These are phyloP conservation scores for Sistotremastrum suecicum DNA, from an alignment of 768 basidiomycete species.

Conservation along the genomic window DNA sequence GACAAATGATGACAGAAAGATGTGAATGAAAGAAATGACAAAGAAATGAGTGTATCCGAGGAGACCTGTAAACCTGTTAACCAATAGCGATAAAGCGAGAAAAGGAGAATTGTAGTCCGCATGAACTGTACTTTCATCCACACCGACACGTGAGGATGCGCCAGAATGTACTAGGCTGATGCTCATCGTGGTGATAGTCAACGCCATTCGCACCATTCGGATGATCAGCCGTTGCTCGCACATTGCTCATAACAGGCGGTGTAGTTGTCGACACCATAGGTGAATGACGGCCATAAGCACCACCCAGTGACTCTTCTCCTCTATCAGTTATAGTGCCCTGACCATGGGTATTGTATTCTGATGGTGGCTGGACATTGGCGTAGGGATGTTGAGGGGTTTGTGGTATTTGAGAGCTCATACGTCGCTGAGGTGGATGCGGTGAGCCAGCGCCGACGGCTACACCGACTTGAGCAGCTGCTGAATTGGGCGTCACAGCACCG, in stretches of 20 bases:
- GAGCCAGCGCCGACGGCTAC: slow-evolving; percentile 38
- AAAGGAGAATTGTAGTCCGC: background rate
- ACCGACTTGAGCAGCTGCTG: slow-evolving; percentile 60
- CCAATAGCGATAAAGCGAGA: background rate
- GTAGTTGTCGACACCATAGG: slow-evolving; percentile 69
- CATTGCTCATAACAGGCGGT: slow-evolving; percentile 58
- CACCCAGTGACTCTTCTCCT: slow-evolving; percentile 43
- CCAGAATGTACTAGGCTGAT: slow-evolving; percentile 39
- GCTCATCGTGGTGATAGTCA: slow-evolving; percentile 39
- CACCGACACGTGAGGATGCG: slow-evolving; percentile 71
- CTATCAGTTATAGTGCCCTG: slow-evolving; percentile 15
- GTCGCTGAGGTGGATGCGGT: slow-evolving; percentile 26
- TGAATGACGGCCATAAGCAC: slow-evolving; percentile 65
- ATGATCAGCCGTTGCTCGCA: slow-evolving; percentile 58
- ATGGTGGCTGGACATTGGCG: slow-evolving; percentile 41
- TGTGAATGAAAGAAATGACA: background rate
- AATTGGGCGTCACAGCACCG: slow-evolving; percentile 55
- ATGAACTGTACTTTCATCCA: slow-evolving; percentile 25
- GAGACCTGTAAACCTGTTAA: background rate
- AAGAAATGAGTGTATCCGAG: background rate
- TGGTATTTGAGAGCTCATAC: slow-evolving; percentile 20
- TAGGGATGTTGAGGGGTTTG: slow-evolving; percentile 51
- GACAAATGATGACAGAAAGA: slow-evolving; percentile 1
- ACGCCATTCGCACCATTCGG: slow-evolving; percentile 49
- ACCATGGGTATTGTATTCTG: slow-evolving; percentile 38